Evolutionary conservation across 2,329 filamentous ascomycete genomes (phyloP), one percentile per base, ranked within the genome.

Genomic region (Colletotrichum sp.): DNA sequence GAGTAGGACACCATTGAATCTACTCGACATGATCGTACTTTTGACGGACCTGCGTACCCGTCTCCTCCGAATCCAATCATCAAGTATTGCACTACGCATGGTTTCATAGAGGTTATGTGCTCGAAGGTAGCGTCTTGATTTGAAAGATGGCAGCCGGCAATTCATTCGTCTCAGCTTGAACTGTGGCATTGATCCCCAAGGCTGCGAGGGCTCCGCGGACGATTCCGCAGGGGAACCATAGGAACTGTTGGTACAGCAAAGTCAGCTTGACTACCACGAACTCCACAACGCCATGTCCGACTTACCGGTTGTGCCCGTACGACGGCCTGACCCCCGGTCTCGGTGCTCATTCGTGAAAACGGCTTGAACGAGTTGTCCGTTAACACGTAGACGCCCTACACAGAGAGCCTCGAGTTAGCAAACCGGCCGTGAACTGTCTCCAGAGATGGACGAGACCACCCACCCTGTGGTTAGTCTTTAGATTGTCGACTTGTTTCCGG

Each of bases 381-480:
- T 68, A 99, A 88, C 58, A 99, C 97, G 84, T 98, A 99, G 79
- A 98, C 96, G 66, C 97, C 97, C 93, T 95, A 74, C 9, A 48
- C 9, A 21, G 48, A 24, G 21, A 52, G 12, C 28, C 7, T 21
- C n/a, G 4, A 58, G 66, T 70, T 21, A 73, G 66, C 61, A 52
- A 21, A 21, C 10, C n/a, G 10, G n/a, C 30, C 58, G 18, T 61
- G 28, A 34, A 12, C 58, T 52, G n/a, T 52, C 10, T 52, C 58
- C 58, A 26, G 13, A 32, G 58, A 36, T 21, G 6, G 16, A 18
- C 10, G 28, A 16, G 21, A 26, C 21, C 28, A 79, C 89, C 21
- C 87, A 95, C 94, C 80, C 97, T 89, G 83, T 99, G 97, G 82
- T 99, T 99, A 10, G 97, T 99, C 86, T 99, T 99, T 62, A 99